A percentile compares a stretch with the other conserved stretches of the same genome.
Evolutionary conservation across 2,329 filamentous ascomycete species (phyloP).

Genomic region (Spiromastix sp.): DNA sequence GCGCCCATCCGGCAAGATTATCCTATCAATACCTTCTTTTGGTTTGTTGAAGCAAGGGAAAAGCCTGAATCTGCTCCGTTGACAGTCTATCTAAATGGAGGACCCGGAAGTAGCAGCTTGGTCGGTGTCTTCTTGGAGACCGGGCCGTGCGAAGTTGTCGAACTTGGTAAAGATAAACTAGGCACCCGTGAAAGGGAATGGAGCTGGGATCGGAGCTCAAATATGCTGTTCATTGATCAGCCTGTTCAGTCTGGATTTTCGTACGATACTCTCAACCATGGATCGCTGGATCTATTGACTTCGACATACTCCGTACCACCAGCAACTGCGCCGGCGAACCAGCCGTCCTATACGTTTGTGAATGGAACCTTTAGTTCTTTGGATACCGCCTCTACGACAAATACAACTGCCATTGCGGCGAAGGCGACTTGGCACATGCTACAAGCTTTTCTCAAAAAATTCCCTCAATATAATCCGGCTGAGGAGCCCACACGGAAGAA

Average conservation of each 20-base stretch:
- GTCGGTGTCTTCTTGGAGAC: slow-evolving; percentile 33
- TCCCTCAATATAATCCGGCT: slow-evolving; percentile 50
- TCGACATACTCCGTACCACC: slow-evolving; percentile 6
- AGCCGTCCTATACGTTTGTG: slow-evolving; percentile 26
- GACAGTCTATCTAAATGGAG: slow-evolving; percentile 37
- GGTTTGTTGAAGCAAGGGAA: slow-evolving; percentile 39
- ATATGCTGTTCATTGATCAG: slow-evolving; percentile 62
- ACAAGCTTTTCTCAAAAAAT: slow-evolving; percentile 52
- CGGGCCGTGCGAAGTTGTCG: slow-evolving; percentile 32
- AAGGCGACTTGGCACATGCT: slow-evolving; percentile 49
- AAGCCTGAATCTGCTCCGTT: slow-evolving; percentile 33
- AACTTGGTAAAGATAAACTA: slow-evolving; percentile 24
- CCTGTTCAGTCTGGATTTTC: slow-evolving; percentile 44
- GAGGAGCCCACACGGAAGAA: slow-evolving; percentile 34
- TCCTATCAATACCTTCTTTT: slow-evolving; percentile 20
- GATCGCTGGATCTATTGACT: slow-evolving; percentile 10
- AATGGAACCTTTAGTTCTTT: slow-evolving; percentile 44
- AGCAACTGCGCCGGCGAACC: slow-evolving; percentile 33
- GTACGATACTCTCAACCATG: slow-evolving; percentile 9
- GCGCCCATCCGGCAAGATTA: slow-evolving; percentile 8
- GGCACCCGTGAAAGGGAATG: slow-evolving; percentile 36
- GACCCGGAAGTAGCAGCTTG: slow-evolving; percentile 35
- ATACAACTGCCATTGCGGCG: slow-evolving; percentile 42
- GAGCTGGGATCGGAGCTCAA: slow-evolving; percentile 48
- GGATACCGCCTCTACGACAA: slow-evolving; percentile 34